Conservation (phyloP, 306 rosid species). For the Bauhinia variegata region DNA sequence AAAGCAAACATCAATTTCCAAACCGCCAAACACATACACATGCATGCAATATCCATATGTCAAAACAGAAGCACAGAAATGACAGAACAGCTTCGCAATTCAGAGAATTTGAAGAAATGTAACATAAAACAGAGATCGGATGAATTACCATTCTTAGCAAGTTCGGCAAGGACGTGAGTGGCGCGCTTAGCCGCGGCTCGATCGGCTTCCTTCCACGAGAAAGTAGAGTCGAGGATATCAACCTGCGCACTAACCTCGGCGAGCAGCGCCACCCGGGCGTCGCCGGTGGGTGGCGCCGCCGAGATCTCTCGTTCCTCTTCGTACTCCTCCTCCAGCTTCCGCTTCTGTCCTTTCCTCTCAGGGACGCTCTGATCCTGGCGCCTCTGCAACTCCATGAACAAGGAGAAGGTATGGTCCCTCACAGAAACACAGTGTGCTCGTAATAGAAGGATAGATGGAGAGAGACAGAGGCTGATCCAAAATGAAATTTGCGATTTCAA, state of each 20-base stretch:
- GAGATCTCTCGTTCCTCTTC: constrained; percentile 67
- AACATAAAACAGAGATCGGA: constrained; percentile 46
- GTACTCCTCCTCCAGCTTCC: constrained; percentile 80
- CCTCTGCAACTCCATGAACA: constrained; percentile 71
- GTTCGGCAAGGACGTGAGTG: constrained; percentile 96
- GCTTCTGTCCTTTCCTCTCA: constrained; percentile 91
- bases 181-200: constrained; percentile 92
- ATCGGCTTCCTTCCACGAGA: constrained; percentile 84
- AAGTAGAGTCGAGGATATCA: constrained; percentile 63
- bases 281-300: constrained; percentile 66
- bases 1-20: constrained; percentile 16
- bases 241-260: constrained; percentile 68
- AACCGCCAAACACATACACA: constrained; percentile 5
- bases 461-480: constrained; percentile 43
- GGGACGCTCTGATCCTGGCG: constrained; percentile 68
- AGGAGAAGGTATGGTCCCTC: constrained; percentile 31
- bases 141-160: constrained; percentile 82
- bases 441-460: constrained; percentile 1
- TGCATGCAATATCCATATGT: constrained; percentile 10
- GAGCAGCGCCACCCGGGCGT: constrained; percentile 63
- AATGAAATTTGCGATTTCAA: constrained; percentile 44
- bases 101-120: constrained; percentile 21
- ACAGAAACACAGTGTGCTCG: constrained; percentile 36
- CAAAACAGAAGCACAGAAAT: neutral
- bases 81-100: constrained; percentile 22